Conservation (phyloP, 768 basidiomycete genomes). For the Amanita phalloides region DNA sequence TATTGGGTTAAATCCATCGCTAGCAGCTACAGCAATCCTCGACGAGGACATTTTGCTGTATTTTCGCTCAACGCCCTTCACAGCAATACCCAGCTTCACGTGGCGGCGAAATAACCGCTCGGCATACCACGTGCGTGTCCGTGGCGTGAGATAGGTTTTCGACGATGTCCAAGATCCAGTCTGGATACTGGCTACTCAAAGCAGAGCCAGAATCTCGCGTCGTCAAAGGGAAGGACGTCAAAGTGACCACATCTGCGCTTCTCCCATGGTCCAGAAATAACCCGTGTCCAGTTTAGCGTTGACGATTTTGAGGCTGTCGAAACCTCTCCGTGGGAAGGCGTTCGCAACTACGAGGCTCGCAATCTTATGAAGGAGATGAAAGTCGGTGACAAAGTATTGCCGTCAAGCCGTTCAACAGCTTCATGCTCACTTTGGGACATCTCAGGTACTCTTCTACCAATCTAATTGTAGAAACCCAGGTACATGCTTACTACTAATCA, state of each 20-base stretch:
- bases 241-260: slow-evolving; percentile 27
- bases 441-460: slow-evolving; percentile 75
- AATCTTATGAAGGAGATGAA: slow-evolving; percentile 81
- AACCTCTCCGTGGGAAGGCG: slow-evolving; percentile 82
- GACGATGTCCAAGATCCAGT: slow-evolving; percentile 11
- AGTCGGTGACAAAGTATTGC: slow-evolving; percentile 56
- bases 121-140: neutral
- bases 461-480: slow-evolving; percentile 81
- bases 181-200: slow-evolving; percentile 62
- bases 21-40: neutral
- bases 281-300: slow-evolving; percentile 55
- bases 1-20: neutral
- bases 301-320: slow-evolving; percentile 70
- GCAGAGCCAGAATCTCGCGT: slow-evolving; percentile 79
- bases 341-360: slow-evolving; percentile 72
- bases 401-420: neutral
- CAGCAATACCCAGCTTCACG: neutral
- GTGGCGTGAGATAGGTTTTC: neutral
- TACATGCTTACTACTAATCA: slow-evolving; percentile 14
- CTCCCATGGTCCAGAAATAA: neutral
- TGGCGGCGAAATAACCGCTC: neutral
- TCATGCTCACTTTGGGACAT: neutral
- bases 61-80: neutral
- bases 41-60: neutral
- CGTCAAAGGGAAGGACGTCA: slow-evolving; percentile 83